Percentiles rank a stretch among this genome's conserved stretches.
Evolutionary conservation across 805 yeast genomes (phyloP).

Genomic region (Kuraishia hungarica): DNA sequence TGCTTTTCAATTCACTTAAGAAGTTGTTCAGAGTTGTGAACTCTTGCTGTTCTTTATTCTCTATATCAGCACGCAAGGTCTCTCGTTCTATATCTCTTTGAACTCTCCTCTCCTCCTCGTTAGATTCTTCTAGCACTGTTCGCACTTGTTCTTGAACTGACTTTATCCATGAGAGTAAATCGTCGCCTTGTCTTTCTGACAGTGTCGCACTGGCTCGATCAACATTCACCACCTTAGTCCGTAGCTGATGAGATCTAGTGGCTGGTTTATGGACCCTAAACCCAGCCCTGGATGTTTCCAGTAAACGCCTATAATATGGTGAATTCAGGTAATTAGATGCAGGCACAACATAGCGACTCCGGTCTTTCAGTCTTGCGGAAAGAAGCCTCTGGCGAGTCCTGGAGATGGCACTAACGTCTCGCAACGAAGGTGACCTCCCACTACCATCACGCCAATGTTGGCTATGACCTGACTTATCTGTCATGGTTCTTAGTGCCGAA

Average conservation of each 20-base stretch:
- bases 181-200: slow-evolving; percentile 6
- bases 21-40: slow-evolving; percentile 1
- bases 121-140: slow-evolving; percentile 19
- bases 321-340: slow-evolving; percentile 3
- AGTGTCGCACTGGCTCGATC: neutral
- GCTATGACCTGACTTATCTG: neutral
- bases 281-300: slow-evolving; percentile 3
- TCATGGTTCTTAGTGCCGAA: neutral
- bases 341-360: neutral
- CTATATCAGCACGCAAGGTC: neutral
- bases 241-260: neutral
- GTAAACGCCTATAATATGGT: slow-evolving; percentile 2
- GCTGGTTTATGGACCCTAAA: neutral
- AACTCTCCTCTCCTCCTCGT: slow-evolving; percentile 26
- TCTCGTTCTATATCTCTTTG: slow-evolving; percentile 27
- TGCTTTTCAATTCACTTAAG: neutral
- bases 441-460: neutral
- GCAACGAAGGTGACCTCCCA: neutral
- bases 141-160: slow-evolving; percentile 24
- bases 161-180: slow-evolving; percentile 24
- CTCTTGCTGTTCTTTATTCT: slow-evolving; percentile 1
- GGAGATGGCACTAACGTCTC: neutral
- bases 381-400: neutral
- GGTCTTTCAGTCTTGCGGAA: neutral
- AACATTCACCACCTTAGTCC: neutral